Percentiles rank a stretch among this genome's conserved stretches.
phyloP scores from a whole-genome alignment of 176 grass and related monocot species.

The Tuctoria greenei region DNA sequence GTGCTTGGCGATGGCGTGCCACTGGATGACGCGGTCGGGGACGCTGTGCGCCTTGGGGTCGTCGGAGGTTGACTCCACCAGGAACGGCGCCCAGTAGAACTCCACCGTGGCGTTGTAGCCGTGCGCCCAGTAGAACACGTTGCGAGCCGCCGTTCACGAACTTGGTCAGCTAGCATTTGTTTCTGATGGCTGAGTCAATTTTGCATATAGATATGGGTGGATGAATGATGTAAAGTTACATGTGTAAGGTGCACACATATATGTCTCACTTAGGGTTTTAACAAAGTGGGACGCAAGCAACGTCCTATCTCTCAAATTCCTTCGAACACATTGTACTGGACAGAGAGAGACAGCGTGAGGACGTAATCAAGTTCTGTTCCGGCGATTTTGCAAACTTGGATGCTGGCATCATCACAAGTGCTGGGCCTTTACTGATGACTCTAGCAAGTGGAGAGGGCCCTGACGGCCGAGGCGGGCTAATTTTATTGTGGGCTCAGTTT shows the following conservation, averaged over 20 bases:
- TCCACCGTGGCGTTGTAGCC: constrained; percentile 93
- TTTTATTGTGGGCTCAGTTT: no score
- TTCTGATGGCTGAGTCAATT: constrained; percentile 13
- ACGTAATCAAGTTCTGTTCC: no score
- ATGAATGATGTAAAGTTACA: constrained; percentile 32
- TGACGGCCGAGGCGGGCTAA: no score
- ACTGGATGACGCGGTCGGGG: constrained; percentile 75
- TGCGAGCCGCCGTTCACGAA: constrained; percentile 80
- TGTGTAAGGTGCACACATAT: constrained; percentile 5
- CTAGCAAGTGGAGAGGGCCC: no score
- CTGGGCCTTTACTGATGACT: no score
- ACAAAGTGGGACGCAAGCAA: constrained; percentile 59
- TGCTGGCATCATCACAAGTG: no score
- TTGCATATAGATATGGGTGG: constrained; percentile 8
- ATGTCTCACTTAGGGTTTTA: constrained; percentile 41
- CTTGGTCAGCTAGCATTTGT: constrained; percentile 52
- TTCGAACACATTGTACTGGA: background rate
- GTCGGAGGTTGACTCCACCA: constrained; percentile 97
- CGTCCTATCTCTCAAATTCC: background rate
- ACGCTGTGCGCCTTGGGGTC: constrained; percentile 92
- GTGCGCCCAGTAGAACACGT: constrained; percentile 72
- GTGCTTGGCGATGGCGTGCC: constrained; percentile 80
- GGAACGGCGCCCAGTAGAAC: constrained; percentile 99
- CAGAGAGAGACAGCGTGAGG: no score
- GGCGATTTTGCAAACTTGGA: no score